phyloP scores from a whole-genome alignment of 129 eudicot species.

The Escallonia herrerae region DNA sequence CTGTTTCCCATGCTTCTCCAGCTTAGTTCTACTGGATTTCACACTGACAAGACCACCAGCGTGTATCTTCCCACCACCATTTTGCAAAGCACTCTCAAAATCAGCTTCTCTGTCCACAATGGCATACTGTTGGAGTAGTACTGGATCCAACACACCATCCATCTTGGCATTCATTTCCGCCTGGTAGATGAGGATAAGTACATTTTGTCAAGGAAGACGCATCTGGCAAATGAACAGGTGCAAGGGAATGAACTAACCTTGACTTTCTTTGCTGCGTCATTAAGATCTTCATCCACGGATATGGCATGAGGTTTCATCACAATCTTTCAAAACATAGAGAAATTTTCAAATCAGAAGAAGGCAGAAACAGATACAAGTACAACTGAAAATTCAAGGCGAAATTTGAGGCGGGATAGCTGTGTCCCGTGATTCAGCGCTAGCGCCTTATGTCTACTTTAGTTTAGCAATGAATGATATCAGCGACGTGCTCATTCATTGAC shows the following conservation, averaged over 20 bases:
- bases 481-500: too few relatives aligned
- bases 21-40: conserved; percentile 42
- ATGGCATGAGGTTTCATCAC: conserved; percentile 56
- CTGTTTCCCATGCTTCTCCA: conserved; percentile 32
- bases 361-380: background rate
- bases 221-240: background rate
- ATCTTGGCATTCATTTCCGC: conserved; percentile 64
- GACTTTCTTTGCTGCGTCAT: conserved; percentile 79
- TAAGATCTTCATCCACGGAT: conserved; percentile 76
- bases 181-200: conserved; percentile 22
- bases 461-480: too few relatives aligned
- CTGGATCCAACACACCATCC: conserved; percentile 52
- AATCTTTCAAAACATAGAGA: conserved; percentile 32
- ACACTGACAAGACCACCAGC: conserved; percentile 65
- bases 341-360: background rate
- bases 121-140: conserved; percentile 63
- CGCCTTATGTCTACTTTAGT: too few relatives aligned
- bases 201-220: background rate
- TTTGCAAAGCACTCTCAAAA: conserved; percentile 67
- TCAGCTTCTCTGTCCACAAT: conserved; percentile 68
- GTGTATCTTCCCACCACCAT: conserved; percentile 48
- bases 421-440: too few relatives aligned
- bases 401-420: too few relatives aligned
- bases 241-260: conserved; percentile 39
- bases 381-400: too few relatives aligned